Evolutionary conservation across 805 yeast genomes (phyloP).

Genomic region (Kodamaea hsintzibuensis): DNA sequence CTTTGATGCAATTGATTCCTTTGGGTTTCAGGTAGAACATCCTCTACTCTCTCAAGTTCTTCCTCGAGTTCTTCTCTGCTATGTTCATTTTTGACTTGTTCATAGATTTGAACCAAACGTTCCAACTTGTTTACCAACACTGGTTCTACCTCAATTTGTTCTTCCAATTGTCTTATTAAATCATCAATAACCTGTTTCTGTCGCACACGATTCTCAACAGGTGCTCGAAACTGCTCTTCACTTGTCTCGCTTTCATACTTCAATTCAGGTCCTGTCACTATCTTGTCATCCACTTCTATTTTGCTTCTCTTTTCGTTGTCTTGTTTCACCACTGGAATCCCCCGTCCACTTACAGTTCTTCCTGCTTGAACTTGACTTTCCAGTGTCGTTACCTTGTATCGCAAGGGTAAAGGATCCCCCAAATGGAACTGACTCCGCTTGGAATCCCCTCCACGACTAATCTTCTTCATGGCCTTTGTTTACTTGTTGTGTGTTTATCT

Average conservation of each 20-base stretch:
- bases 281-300: neutral
- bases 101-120: constrained; percentile 5
- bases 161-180: constrained; percentile 7
- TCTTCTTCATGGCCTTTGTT: constrained; percentile 9
- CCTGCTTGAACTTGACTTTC: neutral
- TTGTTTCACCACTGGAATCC: constrained; percentile 12
- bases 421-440: constrained; percentile 17
- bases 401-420: constrained; percentile 40
- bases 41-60: neutral
- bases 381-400: constrained; percentile 22
- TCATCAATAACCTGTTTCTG: constrained; percentile 3
- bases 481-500: constrained; percentile 2
- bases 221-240: constrained; percentile 3
- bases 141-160: constrained; percentile 1
- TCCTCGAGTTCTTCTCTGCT: neutral
- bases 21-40: neutral
- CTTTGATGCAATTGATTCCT: neutral
- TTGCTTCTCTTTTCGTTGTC: constrained; percentile 9
- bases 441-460: constrained; percentile 7
- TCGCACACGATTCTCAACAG: neutral
- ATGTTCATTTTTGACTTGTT: neutral
- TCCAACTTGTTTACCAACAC: constrained; percentile 7
- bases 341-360: neutral
- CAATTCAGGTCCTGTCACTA: neutral
- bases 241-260: neutral